Conservation (phyloP, 2,329 filamentous ascomycete species). For the Lecanicillium sp. region DNA sequence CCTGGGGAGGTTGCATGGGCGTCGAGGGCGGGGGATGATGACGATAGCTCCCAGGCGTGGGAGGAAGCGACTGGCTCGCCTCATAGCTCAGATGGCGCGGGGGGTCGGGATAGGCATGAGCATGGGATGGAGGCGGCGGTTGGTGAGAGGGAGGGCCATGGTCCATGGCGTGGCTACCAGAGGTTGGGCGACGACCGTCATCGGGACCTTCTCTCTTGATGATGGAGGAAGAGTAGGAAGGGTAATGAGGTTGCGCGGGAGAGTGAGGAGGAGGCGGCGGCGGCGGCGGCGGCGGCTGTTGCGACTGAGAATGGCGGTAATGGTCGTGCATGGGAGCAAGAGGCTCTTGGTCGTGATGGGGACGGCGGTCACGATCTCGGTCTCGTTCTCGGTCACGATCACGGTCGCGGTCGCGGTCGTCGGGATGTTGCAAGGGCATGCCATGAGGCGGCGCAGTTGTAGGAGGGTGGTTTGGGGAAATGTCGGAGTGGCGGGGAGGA, state of each 20-base stretch:
- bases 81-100: constrained; percentile 51
- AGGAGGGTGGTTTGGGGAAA: constrained; percentile 15
- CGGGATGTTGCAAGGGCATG: constrained; percentile 29
- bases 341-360: constrained; percentile 50
- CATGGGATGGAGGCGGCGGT: too few relatives aligned
- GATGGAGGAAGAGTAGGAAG: constrained; percentile 39
- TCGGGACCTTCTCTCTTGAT: constrained; percentile 53
- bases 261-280: constrained; percentile 32
- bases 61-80: constrained; percentile 38
- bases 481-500: constrained; percentile 21
- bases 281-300: constrained; percentile 22
- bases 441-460: constrained; percentile 23
- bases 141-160: too few relatives aligned
- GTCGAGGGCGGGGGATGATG: constrained; percentile 36
- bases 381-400: too few relatives aligned
- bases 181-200: constrained; percentile 47
- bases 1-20: constrained; percentile 31
- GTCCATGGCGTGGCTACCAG: constrained; percentile 40
- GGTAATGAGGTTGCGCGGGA: constrained; percentile 38
- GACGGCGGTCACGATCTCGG: too few relatives aligned
- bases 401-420: too few relatives aligned
- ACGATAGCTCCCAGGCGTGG: constrained; percentile 38
- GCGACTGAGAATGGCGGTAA: constrained; percentile 28
- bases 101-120: constrained; percentile 36
- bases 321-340: constrained; percentile 51